Evolutionary conservation across 208 protist genomes (phyloP).

Genomic region (Crithidia brevicula): DNA sequence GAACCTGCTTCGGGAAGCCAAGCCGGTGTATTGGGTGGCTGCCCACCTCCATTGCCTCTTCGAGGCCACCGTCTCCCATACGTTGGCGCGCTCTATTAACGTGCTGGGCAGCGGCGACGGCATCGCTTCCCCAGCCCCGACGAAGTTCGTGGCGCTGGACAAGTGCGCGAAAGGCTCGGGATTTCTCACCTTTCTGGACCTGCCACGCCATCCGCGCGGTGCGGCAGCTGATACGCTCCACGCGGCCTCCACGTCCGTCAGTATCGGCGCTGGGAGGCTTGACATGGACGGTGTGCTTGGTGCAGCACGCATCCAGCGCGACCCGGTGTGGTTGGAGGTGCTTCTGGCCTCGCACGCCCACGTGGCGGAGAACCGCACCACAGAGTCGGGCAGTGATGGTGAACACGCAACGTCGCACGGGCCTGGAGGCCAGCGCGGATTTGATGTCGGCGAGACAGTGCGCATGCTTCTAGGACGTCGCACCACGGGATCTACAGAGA

Average conservation of each 20-base stretch:
- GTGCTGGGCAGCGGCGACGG: neutral
- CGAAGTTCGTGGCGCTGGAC: constrained; percentile 85
- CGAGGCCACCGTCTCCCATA: constrained; percentile 64
- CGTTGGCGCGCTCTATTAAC: neutral
- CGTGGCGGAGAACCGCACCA: constrained; percentile 40
- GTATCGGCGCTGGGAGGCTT: too few relatives aligned
- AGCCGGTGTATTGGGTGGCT: constrained; percentile 82
- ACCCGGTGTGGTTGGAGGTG: constrained; percentile 72
- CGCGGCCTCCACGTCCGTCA: too few relatives aligned
- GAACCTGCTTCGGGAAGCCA: constrained; percentile 54
- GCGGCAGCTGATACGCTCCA: too few relatives aligned
- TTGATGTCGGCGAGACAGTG: constrained; percentile 14
- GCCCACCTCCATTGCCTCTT: constrained; percentile 93
- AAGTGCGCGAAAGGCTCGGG: constrained; percentile 83
- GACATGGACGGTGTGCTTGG: too few relatives aligned
- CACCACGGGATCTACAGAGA: neutral
- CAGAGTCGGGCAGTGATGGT: neutral
- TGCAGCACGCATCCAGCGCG: constrained; percentile 49
- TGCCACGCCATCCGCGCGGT: constrained; percentile 32
- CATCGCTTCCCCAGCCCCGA: constrained; percentile 1
- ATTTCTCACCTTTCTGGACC: constrained; percentile 83
- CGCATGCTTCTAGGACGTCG: neutral
- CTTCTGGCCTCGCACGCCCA: constrained; percentile 53
- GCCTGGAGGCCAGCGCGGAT: neutral
- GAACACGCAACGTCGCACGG: neutral